Percentiles rank a stretch among this genome's conserved stretches.
These are phyloP conservation scores for Eucalyptus tenuipes DNA, from an alignment of 345 rosid genomes.

Conservation along the genomic window DNA sequence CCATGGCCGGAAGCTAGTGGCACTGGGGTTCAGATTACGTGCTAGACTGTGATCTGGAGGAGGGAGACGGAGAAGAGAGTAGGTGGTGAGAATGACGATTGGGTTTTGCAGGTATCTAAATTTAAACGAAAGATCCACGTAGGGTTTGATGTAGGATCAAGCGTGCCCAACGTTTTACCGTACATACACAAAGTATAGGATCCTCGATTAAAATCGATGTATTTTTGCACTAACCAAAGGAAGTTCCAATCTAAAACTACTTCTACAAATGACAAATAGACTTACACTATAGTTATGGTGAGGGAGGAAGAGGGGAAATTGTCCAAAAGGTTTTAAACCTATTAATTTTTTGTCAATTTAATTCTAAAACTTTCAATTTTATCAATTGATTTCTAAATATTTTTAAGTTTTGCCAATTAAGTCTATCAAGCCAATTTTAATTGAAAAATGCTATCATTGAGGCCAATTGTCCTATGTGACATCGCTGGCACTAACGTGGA, in stretches of 20 bases:
- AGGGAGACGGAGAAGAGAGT: not conserved
- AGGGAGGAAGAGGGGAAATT: not conserved
- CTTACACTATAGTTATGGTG: not conserved
- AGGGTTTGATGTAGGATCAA: not conserved
- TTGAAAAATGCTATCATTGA: accelerated
- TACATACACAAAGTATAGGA: not conserved
- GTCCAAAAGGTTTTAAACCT: no score
- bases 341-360: no score
- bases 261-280: not conserved
- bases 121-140: not conserved
- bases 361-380: no score
- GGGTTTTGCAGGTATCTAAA: not conserved
- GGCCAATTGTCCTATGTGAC: accelerated
- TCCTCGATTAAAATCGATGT: not conserved
- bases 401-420: no score
- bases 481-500: accelerated
- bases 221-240: not conserved
- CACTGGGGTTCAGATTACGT: not conserved
- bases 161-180: not conserved
- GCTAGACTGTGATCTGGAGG: not conserved
- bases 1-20: not conserved
- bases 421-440: accelerated
- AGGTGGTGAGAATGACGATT: not conserved
- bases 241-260: not conserved
- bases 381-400: accelerated